Conservation (phyloP, 192 early-diverging fungal species). For the Coemansia sp. region DNA sequence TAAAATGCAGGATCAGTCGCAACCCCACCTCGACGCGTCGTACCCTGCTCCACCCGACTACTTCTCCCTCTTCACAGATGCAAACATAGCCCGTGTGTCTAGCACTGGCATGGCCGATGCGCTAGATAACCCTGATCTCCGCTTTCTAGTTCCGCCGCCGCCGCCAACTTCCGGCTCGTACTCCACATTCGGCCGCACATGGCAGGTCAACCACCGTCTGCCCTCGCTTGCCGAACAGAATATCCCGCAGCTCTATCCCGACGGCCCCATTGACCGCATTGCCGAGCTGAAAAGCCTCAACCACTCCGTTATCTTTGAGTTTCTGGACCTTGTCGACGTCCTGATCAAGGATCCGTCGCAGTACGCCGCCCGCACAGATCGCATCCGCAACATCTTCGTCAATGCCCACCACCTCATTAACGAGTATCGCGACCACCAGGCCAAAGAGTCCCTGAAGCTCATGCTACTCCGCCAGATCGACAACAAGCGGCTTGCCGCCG, state of each 20-base stretch:
- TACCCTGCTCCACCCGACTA: conserved; percentile 72
- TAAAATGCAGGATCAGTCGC: conserved; percentile 29
- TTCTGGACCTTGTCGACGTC: conserved; percentile 69
- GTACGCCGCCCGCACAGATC: conserved; percentile 63
- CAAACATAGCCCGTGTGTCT: conserved; percentile 56
- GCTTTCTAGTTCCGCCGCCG: conserved; percentile 62
- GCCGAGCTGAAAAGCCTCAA: conserved; percentile 69
- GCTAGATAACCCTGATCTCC: conserved; percentile 45
- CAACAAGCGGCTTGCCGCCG: conserved; percentile 26
- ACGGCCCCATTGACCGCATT: conserved; percentile 65
- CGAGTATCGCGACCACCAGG: conserved; percentile 80
- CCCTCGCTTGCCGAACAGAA: conserved; percentile 64
- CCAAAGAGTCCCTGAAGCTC: conserved; percentile 67
- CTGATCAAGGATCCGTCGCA: conserved; percentile 60
- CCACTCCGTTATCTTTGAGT: conserved; percentile 65
- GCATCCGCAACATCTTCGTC: conserved; percentile 70
- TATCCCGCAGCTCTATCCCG: conserved; percentile 68
- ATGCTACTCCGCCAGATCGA: conserved; percentile 71
- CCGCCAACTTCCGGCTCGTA: conserved; percentile 60
- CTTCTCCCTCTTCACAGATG: conserved; percentile 66
- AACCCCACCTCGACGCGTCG: conserved; percentile 50
- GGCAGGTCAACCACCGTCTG: conserved; percentile 64
- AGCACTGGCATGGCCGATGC: neutral
- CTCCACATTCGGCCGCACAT: conserved; percentile 67
- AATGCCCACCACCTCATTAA: conserved; percentile 87